Percentiles rank a stretch among this genome's conserved stretches.
Conservation (phyloP, 306 rosid species). For the Casuarina glauca region DNA sequence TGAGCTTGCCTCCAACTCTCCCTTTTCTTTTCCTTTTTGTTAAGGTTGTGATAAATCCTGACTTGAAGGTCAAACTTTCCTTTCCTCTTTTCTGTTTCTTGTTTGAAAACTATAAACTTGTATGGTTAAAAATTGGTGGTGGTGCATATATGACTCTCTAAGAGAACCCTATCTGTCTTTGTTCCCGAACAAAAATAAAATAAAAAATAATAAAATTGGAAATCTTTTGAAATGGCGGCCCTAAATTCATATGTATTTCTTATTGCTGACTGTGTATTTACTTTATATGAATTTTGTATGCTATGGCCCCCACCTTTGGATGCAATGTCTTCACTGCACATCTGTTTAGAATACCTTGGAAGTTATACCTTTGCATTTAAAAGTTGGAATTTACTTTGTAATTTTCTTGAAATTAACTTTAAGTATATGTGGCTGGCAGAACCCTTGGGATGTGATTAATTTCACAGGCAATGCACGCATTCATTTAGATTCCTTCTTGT, state of each 20-base stretch:
- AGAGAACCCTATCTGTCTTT: too few species aligned
- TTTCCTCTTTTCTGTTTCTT: not conserved
- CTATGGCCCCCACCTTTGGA: not conserved
- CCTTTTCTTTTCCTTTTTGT: not conserved
- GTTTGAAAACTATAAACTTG: not conserved
- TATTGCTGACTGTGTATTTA: too few species aligned
- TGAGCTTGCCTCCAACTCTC: not conserved
- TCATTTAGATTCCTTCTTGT: constrained; percentile 93
- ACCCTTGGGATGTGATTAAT: constrained; percentile 79
- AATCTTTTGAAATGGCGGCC: not conserved
- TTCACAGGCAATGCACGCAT: constrained; percentile 76
- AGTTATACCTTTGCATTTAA: not conserved
- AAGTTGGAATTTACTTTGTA: constrained; percentile 12
- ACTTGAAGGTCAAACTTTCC: not conserved
- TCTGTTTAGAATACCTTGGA: not conserved
- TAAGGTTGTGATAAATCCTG: not conserved
- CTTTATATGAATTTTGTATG: not conserved
- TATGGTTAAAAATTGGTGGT: not conserved
- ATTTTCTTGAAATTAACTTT: constrained; percentile 21
- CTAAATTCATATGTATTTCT: not conserved
- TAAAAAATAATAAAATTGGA: too few species aligned
- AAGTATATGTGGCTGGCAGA: constrained; percentile 46
- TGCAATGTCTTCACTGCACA: not conserved
- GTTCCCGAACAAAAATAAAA: not conserved
- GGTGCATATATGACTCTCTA: not conserved